phyloP scores from a whole-genome alignment of 1,139 yeast species.

The Scheffersomyces quercinus region DNA sequence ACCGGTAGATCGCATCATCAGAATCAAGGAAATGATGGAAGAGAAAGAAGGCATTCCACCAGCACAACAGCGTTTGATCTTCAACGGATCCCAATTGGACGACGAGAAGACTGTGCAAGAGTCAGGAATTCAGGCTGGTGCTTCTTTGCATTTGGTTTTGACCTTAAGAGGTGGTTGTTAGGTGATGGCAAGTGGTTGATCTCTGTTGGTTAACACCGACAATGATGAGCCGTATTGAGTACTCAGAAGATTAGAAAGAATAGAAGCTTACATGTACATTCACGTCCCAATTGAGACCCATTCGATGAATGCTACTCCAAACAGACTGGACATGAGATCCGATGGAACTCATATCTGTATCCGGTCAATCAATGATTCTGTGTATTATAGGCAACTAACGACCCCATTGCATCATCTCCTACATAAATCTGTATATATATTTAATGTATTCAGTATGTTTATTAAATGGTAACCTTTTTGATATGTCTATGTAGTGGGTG shows the following conservation, averaged over 20 bases:
- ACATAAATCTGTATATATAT: too few relatives aligned
- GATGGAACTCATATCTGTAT: too few relatives aligned
- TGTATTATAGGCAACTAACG: too few relatives aligned
- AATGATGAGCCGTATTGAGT: too few relatives aligned
- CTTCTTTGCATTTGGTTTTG: constrained; percentile 83
- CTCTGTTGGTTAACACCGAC: background rate
- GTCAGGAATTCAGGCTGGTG: constrained; percentile 71
- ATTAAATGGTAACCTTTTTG: background rate
- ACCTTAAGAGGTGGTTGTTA: constrained; percentile 81
- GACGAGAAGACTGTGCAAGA: constrained; percentile 71
- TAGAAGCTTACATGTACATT: too few relatives aligned
- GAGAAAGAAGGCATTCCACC: constrained; percentile 99
- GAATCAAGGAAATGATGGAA: constrained; percentile 90
- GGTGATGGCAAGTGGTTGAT: background rate
- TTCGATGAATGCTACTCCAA: too few relatives aligned
- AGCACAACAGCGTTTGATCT: constrained; percentile 87
- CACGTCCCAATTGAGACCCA: too few relatives aligned
- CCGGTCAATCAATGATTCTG: too few relatives aligned
- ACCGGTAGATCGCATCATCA: constrained; percentile 70
- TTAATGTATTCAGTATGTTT: too few relatives aligned
- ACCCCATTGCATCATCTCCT: too few relatives aligned
- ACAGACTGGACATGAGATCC: too few relatives aligned
- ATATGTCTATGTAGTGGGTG: background rate
- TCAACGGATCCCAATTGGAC: constrained; percentile 88
- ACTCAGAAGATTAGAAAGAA: too few relatives aligned